Base-by-base conservation (phyloP, 2,329 filamentous ascomycete species). In the Xylaria sp. region DNA sequence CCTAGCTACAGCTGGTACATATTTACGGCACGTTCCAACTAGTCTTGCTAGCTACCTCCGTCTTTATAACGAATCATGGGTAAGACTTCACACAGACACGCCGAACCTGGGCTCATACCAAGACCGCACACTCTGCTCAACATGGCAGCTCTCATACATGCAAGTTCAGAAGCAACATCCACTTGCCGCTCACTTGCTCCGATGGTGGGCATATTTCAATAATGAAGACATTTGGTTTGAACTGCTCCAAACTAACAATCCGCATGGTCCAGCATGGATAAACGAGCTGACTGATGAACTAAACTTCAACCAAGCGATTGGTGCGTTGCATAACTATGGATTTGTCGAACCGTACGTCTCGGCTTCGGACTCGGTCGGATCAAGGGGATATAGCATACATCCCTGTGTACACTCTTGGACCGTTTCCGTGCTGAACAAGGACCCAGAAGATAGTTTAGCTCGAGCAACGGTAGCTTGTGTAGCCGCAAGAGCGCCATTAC, bases 381-480 rank as follows among this genome's bases (percentile, higher is more conserved):
- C 53, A 61, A 65, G 62, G 45, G 66, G 66, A 55, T 65, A 69
- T 62, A 65, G 66, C 17, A 65, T 69, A 4, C 62, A 69, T 55
- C 24, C 36, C 2, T 69, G 66, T 34, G 54, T 69, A 39, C 57
- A 69, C 47, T 58, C 59, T 51, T 68, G 56, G 66, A 50, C 56
- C 19, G 19, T 58, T 56, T 39, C 14, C 27, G 58, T 68, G 7
- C 21, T 65, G 14, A 68, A 68, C 21, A 19, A 24, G 12, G 32
- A 64, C 14, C 21, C 4, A 17, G 66, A 68, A 24, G 17, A 21
- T 14, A 47, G 30, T 48, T n/a, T 65, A 61, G 36, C 32, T 48
- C 12, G 17, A 30, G 9, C 42, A 17, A 39, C 53, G 32, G 24
- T 65, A n/a, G n/a, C 14, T 3, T 65, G 34, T 32, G 32, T 68